Evolutionary conservation across 371 early-diverging fungal genomes (phyloP).

Genomic region (Smittium culicis): DNA sequence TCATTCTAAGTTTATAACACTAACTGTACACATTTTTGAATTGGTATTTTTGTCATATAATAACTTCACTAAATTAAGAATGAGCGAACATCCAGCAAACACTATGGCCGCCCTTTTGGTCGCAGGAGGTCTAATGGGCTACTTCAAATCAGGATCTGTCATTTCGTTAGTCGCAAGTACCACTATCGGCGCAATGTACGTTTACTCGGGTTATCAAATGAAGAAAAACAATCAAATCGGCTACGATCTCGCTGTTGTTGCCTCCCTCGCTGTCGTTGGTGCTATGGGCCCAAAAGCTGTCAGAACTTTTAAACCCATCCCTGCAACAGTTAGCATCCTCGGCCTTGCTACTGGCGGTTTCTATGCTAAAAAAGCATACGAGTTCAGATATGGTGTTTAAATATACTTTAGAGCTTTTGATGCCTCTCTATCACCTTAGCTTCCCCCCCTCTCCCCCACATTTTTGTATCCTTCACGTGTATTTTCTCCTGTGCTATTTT

Average conservation of each 20-base stretch:
- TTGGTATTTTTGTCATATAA: no score
- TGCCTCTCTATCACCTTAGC: no score
- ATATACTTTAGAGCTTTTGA: no score
- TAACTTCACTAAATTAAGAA: no score
- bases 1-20: no score
- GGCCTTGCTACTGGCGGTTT: conserved; percentile 19
- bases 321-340: conserved; percentile 16
- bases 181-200: neutral
- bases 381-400: conserved; percentile 25
- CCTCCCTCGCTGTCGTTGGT: conserved; percentile 20
- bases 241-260: conserved; percentile 23
- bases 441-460: no score
- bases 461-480: no score
- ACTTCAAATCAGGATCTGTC: neutral
- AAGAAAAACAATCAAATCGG: conserved; percentile 21
- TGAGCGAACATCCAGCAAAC: no score
- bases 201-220: conserved; percentile 12
- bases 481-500: no score
- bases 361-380: conserved; percentile 25
- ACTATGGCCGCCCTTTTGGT: no score
- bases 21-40: no score
- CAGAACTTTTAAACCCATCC: conserved; percentile 20
- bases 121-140: conserved; percentile 5
- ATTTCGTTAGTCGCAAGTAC: neutral
- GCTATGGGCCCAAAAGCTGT: conserved; percentile 30